Evolutionary conservation across 345 rosid genomes (phyloP).

Genomic region (Microcos paniculata): DNA sequence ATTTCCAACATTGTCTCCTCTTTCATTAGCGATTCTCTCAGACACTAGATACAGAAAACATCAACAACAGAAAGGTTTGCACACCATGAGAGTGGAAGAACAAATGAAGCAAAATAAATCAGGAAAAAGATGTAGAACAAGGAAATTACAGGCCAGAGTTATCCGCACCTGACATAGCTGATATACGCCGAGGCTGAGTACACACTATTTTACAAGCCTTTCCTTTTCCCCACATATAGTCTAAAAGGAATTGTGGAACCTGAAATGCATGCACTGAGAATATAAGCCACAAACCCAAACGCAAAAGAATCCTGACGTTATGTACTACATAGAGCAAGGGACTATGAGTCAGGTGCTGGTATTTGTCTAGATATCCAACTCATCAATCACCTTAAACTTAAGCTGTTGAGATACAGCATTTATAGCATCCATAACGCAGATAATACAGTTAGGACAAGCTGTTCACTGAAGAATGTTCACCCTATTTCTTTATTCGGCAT

Average conservation of each 20-base stretch:
- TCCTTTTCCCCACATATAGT: slow-evolving; percentile 72
- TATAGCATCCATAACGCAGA: neutral
- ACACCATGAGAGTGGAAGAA: neutral
- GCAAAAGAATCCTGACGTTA: neutral
- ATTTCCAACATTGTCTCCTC: slow-evolving; percentile 79
- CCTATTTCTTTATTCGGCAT: too few relatives aligned
- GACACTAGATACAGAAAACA: slow-evolving; percentile 55
- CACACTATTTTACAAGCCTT: slow-evolving; percentile 86
- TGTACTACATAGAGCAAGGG: neutral
- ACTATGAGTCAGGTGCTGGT: neutral
- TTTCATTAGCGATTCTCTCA: slow-evolving; percentile 85
- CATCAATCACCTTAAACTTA: neutral
- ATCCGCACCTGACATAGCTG: slow-evolving; percentile 78
- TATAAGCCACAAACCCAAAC: slow-evolving; percentile 1
- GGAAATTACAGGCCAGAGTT: slow-evolving; percentile 14
- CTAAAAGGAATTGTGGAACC: slow-evolving; percentile 93
- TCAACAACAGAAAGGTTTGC: slow-evolving; percentile 15
- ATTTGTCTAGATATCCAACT: neutral
- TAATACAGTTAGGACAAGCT: too few relatives aligned
- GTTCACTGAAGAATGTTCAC: too few relatives aligned
- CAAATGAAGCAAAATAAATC: slow-evolving; percentile 12
- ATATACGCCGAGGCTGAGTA: slow-evolving; percentile 98
- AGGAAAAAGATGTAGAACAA: slow-evolving; percentile 2
- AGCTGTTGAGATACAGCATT: too few relatives aligned
- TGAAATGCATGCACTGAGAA: slow-evolving; percentile 27